Base-by-base conservation (phyloP, 2,329 filamentous ascomycete genomes). In the Penicillium expansum region DNA sequence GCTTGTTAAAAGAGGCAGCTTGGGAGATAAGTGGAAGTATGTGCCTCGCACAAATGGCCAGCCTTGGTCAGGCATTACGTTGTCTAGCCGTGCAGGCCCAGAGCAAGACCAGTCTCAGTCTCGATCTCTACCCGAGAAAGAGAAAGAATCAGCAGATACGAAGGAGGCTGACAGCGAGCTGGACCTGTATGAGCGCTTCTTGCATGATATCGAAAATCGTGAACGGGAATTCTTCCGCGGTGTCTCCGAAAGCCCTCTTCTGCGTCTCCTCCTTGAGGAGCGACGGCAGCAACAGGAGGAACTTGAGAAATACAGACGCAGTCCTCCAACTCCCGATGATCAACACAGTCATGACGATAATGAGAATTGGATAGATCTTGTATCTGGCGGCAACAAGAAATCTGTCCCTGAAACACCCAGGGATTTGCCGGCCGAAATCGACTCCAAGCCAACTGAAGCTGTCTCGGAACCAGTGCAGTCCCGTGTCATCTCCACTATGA, bases 401-500 rank as follows among this genome's bases (percentile, higher is more conserved):
- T 61, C 67, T n/a, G 60, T 65, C 16, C 59, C 64, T 13, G 65
- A 70, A 16, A 59, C 55, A 27, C 30, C 55, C n/a, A 14, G 45
- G 30, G 48, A 56, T n/a, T 13, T 33, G 13, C 20, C 41, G 37
- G 22, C 32, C 16, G 16, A 56, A 22, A 49, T 35, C 4, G 45
- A 49, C 18, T 48, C 37, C 9, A 48, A 55, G n/a, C 33, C 51
- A 24, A 24, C 44, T 6, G 45, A 48, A 41, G 39, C 43, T 27
- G 47, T 52, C 3, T 43, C 61, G 9, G 57, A 63, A 37, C 47
- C 50, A 42, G 38, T 13, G 4, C 55, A 56, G n/a, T 48, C 57
- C 20, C 67, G 64, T 41, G 68, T 87, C 2, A 68, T 86, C 1
- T 84, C 83, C 0, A 84, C 82, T 1, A 71, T 83, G 41, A 85